Base-by-base conservation (phyloP, 768 basidiomycete species). In the Lentinula lateritia region DNA sequence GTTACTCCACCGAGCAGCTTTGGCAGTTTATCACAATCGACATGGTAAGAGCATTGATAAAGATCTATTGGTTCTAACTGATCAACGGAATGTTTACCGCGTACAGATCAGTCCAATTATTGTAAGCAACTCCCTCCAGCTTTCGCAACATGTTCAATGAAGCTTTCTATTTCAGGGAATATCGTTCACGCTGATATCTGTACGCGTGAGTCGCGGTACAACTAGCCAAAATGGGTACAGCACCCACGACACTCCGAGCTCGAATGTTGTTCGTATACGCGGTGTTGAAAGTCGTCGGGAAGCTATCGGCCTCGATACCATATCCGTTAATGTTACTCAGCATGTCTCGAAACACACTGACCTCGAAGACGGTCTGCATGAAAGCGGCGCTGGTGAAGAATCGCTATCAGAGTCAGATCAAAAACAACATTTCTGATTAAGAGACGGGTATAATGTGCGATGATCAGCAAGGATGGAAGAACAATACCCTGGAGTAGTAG, bases 101-200 rank as follows among this genome's bases (percentile, higher is more conserved):
- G 18, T 18, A 42, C 13, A 57, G 55, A 16, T 57, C 10, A 57
- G 55, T 42, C 55, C 55, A 6, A 57, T 57, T 20, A 57, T 57
- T 43, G 55, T 42, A 43, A 57, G 55, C 20, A 16, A 9, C 38
- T 38, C 10, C 20, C 7, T 20, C n/a, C 55, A 18, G 32, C 2
- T 13, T 38, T 57, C 35, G 13, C 38, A 57, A 23, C 39, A 38
- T 23, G 23, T 38, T n/a, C 6, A 16, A 35, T 42, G 6, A 39
- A 32, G 36, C 54, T 6, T 42, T 12, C 15, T 28, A 12, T 13
- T 39, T 45, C 23, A 57, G 55, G 55, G 55, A 15, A 57, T 57
- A 41, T 57, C 55, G 15, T 57, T 57, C 34, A 57, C 55, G 35
- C 41, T 57, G 28, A 57, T 57, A 13, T 57, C 55, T 23, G 55